phyloP scores from a whole-genome alignment of 257 asterid species.

The Fraxinus anomala region DNA sequence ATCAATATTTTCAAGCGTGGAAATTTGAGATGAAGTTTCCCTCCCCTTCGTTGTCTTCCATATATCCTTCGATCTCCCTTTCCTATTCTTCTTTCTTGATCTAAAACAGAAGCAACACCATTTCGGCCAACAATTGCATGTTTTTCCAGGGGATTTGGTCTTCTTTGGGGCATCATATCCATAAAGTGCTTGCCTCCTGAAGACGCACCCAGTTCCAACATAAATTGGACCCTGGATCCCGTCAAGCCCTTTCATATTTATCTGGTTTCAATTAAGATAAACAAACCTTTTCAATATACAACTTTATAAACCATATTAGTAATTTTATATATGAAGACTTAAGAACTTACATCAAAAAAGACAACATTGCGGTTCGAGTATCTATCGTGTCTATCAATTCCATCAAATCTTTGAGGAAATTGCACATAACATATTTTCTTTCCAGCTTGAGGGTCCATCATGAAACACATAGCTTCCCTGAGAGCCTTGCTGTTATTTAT shows the following conservation, averaged over 20 bases:
- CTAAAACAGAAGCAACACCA: constrained; percentile 54
- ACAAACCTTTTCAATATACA: constrained; percentile 18
- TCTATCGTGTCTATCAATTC: constrained; percentile 62
- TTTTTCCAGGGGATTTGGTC: constrained; percentile 51
- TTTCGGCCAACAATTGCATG: constrained; percentile 63
- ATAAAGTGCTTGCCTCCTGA: constrained; percentile 69
- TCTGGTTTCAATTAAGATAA: constrained; percentile 38
- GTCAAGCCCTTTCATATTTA: constrained; percentile 75
- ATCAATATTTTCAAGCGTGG: constrained; percentile 63
- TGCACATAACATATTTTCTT: constrained; percentile 75
- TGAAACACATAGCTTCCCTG: constrained; percentile 73
- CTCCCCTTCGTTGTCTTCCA: constrained; percentile 45
- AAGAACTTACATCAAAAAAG: constrained; percentile 59
- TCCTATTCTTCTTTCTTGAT: constrained; percentile 46
- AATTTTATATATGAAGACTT: neutral
- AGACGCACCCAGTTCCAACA: constrained; percentile 75
- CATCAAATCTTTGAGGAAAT: constrained; percentile 76
- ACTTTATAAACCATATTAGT: neutral
- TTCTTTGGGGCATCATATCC: constrained; percentile 71
- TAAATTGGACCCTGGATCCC: constrained; percentile 81
- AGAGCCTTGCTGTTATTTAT: constrained; percentile 69
- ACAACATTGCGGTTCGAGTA: constrained; percentile 69
- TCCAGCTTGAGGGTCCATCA: constrained; percentile 75
- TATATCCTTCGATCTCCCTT: constrained; percentile 40
- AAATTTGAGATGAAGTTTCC: constrained; percentile 55